Base-by-base conservation (phyloP, 805 yeast species). In the Kazachstania bromeliacearum region DNA sequence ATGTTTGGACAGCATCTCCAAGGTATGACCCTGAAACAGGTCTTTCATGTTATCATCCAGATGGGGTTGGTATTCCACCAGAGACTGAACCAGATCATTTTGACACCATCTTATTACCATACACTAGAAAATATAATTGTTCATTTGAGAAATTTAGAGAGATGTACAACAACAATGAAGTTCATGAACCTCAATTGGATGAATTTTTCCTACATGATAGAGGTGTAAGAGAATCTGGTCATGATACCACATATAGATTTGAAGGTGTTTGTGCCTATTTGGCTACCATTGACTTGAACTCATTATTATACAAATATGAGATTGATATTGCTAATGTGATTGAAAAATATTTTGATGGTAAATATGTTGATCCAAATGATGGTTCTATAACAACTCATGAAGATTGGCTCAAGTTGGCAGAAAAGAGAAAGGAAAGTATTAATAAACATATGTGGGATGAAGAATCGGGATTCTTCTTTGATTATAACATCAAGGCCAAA, bases 221-320 rank as follows among this genome's bases (percentile, higher is more conserved):
- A 40, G 96, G 94, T 1, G 94, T 89, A 8, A 73, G 98, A 54
- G 98, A 89, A 60, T 79, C 92, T 22, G 98, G 98, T 1, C 97
- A 92, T 56, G 98, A 89, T 55, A 92, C 97, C 0, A 70, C 89
- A 2, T 85, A 88, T 52, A 68, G 98, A 50, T 66, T 92, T 36
- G 96, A 88, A 60, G 94, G 94, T 26, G 72, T 75, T 29, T 85
- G 95, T 59, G 96, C 95, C 0, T 67, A 82, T 54, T 63, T 89
- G 46, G 96, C 94, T 1, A 89, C 97, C 0, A 79, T 89, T 33
- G 98, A 89, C 56, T 67, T 89, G 51, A 87, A 88, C 59, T 70
- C 92, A 4, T 63, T 92, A 47, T 66, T 89, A 15, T 88, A 84
- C 70, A 89, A 85, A 63, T 92, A 89, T 60, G 98, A 92, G 57